Evolutionary conservation across 306 rosid genomes (phyloP), one percentile per base, ranked within the genome.

Genomic region (Lithocarpus polystachyus): DNA sequence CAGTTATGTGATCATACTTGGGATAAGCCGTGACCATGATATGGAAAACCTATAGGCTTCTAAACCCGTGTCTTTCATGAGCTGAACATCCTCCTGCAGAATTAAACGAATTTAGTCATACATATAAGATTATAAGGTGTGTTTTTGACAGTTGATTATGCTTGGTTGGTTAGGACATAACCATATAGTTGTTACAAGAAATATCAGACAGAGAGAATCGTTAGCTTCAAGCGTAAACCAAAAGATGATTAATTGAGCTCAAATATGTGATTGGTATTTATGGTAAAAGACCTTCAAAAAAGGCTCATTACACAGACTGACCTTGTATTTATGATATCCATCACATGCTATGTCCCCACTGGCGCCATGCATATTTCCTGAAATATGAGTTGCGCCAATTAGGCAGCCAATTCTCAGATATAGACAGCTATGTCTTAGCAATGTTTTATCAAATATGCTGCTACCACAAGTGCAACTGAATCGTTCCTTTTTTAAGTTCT

Each of bases 261-360:
- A 60, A 24, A 23, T 23, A 29, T 57, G 3, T 57, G 5, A 22
- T 57, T 2, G 2, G 51, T 43, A 43, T 23, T n/a, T 22, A 11
- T 56, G 23, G 10, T 0, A 77, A 1, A 11, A 6, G 24, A 19
- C 23, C 51, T 43, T 37, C 9, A 33, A 43, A 2, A 11, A 17
- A 45, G 73, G 65, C 26, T 52, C 22, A 6, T 17, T 53, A 45
- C 23, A 65, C 7, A 35, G 51, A 43, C 51, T 43, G 28, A 79
- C 79, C 83, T 80, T 73, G 35, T 80, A 80, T 19, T 37, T 73
- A 45, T 80, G 79, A 55, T 80, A 80, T 18, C 11, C 52, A 33
- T 74, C 57, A 22, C 83, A 72, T 18, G 79, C 79, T 54, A 80
- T 23, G 31, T 80, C 75, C 3, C 31, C 74, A 22, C 37, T 55